Percentiles rank a stretch among this genome's conserved stretches.
Evolutionary conservation across 768 basidiomycete genomes (phyloP).

Genomic region (Lepiota venenata): DNA sequence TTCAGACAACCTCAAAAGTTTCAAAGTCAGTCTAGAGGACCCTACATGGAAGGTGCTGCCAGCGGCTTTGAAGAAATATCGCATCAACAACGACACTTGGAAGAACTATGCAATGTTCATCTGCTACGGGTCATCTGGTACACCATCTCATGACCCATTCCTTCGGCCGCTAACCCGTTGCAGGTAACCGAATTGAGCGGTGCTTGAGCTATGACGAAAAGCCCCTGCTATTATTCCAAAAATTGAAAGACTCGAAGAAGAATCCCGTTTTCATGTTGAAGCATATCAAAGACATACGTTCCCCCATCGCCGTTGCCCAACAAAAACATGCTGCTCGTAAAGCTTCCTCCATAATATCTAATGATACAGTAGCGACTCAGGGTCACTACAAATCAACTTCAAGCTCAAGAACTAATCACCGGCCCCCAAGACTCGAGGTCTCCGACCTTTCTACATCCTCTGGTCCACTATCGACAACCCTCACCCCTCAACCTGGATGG

Average conservation of each 20-base stretch:
- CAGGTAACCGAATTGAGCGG: constrained; percentile 81
- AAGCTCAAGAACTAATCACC: constrained; percentile 38
- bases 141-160: constrained; percentile 19
- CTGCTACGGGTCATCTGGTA: constrained; percentile 91
- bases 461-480: constrained; percentile 50
- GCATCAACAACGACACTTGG: constrained; percentile 98
- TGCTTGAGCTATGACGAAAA: constrained; percentile 98
- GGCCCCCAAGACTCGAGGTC: constrained; percentile 71
- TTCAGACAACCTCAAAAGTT: constrained; percentile 81
- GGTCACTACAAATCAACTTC: constrained; percentile 42
- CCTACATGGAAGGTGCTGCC: constrained; percentile 99
- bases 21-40: constrained; percentile 97
- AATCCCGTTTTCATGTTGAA: constrained; percentile 99
- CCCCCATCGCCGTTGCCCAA: constrained; percentile 94
- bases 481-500: constrained; percentile 73
- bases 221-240: constrained; percentile 94
- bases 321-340: constrained; percentile 92
- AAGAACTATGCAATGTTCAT: constrained; percentile 99
- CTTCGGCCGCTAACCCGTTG: background rate
- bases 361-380: constrained; percentile 40
- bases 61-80: constrained; percentile 97
- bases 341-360: constrained; percentile 54
- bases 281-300: constrained; percentile 94
- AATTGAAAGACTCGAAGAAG: constrained; percentile 94
- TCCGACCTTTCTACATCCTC: constrained; percentile 51